These are phyloP conservation scores for Proliferodiscus dingleyae DNA, from an alignment of 2,329 filamentous ascomycete species.

Conservation along the genomic window DNA sequence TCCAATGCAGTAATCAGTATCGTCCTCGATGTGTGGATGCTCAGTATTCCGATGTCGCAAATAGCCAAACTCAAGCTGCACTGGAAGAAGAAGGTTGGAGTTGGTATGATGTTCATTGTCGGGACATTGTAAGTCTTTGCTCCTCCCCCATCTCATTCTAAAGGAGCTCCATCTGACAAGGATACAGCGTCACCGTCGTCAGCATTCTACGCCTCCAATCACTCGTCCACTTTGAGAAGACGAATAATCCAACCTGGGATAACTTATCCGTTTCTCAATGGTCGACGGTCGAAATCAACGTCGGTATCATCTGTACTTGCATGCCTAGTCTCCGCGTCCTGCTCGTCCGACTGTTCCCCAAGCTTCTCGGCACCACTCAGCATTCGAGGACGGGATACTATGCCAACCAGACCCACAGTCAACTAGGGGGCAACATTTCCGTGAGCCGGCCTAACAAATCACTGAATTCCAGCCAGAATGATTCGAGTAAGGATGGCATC, in stretches of 20 bases:
- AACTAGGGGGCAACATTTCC: too few species aligned
- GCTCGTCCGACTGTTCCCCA: constrained; percentile 19
- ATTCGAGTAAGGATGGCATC: too few species aligned
- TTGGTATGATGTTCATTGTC: constrained; percentile 46
- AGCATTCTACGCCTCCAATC: constrained; percentile 24
- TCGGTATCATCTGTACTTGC: constrained; percentile 27
- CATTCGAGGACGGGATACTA: constrained; percentile 39
- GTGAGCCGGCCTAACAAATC: too few species aligned
- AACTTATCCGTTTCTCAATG: constrained; percentile 17
- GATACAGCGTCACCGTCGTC: constrained; percentile 22
- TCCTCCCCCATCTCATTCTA: not conserved
- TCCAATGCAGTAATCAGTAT: constrained; percentile 50
- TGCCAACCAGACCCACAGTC: too few species aligned
- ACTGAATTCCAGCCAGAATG: too few species aligned
- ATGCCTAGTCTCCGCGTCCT: constrained; percentile 23
- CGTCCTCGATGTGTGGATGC: constrained; percentile 46
- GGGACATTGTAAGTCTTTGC: constrained; percentile 41
- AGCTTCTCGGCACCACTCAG: constrained; percentile 12
- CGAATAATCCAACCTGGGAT: constrained; percentile 24
- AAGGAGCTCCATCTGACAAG: constrained; percentile 4
- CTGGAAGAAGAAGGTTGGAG: constrained; percentile 45
- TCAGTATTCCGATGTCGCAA: constrained; percentile 45
- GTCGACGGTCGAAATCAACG: constrained; percentile 23
- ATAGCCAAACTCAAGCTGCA: constrained; percentile 39
- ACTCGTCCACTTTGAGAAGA: constrained; percentile 20